Base-by-base conservation (phyloP, 2,329 filamentous ascomycete species). In the Aspergillus japonicus region DNA sequence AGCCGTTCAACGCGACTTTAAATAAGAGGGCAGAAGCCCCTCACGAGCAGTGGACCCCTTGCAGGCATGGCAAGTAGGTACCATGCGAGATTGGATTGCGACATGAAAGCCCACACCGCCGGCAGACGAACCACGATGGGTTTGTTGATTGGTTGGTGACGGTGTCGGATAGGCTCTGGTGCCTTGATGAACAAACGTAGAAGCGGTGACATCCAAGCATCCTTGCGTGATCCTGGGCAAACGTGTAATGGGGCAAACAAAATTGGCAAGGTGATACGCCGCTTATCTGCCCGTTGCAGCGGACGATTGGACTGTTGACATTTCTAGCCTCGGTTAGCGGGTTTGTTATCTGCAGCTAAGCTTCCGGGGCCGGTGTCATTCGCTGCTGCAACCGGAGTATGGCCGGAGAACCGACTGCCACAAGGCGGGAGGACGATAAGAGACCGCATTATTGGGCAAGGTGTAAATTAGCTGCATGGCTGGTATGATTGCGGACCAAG, bases 1-100 rank as follows among this genome's bases (percentile, higher is more conserved):
- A 44, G 39, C 39, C 14, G 39, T 44, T 16, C 39, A 16, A 19
- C 12, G 39, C 6, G 14, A 39, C 26, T 19, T 53, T 53, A 53
- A 53, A 47, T 53, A 53, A 24, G 23, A 23, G 19, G 8, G 33
- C 21, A 53, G n/a, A 16, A 44, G 16, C 39, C 39, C 39, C 39
- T 44, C 23, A 12, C 7, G 21, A 16, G 33, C 5, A 51, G 51
- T 53, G 51, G 51, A 12, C 16, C 51, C 50, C 51, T 53, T 53
- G 51, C 51, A 53, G 35, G 16, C 31, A 21, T 44, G 24, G 35
- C 10, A 53, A 42, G 23, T 35, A 51, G 49, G 49, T 29, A 53
- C 51, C 14, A 44, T 53, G 51, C 51, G 51, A 53, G 51, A 53
- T 42, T 53, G 19, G 26, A 47, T 44, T 47, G 23, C 51, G 51